A percentile compares a stretch with the other conserved stretches of the same genome.
Conservation (phyloP, 371 early-diverging fungal genomes). For the Mucor circinelloides region DNA sequence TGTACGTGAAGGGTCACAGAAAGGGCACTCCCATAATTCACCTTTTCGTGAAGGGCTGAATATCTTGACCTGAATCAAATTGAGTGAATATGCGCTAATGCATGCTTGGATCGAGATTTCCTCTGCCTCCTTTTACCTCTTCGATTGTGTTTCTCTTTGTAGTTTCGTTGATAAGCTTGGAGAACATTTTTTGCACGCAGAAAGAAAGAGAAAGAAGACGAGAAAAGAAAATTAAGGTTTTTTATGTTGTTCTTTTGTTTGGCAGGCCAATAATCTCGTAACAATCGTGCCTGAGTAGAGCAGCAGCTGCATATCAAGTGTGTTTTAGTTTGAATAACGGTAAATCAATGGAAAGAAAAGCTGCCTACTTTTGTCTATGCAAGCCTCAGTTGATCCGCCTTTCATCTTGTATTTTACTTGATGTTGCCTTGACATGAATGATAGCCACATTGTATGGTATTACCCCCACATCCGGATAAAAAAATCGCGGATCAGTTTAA, state of each 20-base stretch:
- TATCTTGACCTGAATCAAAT: background rate
- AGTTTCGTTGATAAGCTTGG: conserved; percentile 8
- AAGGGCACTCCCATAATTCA: conserved; percentile 15
- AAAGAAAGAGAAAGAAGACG: background rate
- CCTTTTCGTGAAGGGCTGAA: conserved; percentile 5
- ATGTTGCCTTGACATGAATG: background rate
- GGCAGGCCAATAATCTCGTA: background rate
- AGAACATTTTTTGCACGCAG: conserved; percentile 1
- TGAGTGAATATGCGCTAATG: background rate
- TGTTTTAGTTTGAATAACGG: background rate
- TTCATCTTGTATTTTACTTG: background rate
- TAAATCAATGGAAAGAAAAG: background rate
- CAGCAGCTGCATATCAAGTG: background rate
- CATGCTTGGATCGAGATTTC: background rate
- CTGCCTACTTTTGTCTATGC: too few relatives aligned
- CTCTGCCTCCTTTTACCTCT: background rate
- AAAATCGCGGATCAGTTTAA: too few relatives aligned
- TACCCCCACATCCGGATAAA: background rate
- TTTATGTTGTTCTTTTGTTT: background rate
- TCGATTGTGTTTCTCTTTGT: conserved; percentile 9
- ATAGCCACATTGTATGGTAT: background rate
- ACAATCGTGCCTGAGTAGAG: background rate
- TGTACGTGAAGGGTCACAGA: conserved; percentile 8
- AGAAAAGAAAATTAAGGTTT: background rate
- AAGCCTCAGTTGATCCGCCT: background rate